Percentiles rank a stretch among this genome's conserved stretches.
phyloP scores from a whole-genome alignment of 306 rosid genomes.

The Acacia confusa region DNA sequence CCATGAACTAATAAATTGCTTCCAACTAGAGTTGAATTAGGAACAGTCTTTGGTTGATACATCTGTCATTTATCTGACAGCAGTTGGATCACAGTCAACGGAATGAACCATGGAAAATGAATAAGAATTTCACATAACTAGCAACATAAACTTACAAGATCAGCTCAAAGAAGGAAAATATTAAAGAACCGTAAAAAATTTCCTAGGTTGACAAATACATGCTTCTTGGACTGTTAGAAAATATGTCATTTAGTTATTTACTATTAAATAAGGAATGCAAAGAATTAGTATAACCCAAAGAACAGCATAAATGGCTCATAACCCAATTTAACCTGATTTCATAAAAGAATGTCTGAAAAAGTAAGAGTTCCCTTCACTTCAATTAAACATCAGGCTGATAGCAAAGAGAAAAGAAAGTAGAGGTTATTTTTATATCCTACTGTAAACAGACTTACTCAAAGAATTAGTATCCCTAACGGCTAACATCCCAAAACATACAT shows the following conservation, averaged over 20 bases:
- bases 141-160: neutral
- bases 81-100: conserved; percentile 20
- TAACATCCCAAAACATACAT: neutral
- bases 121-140: neutral
- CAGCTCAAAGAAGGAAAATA: conserved; percentile 17
- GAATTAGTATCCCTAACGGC: neutral
- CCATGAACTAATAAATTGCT: conserved; percentile 59
- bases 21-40: conserved; percentile 53
- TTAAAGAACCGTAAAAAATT: conserved; percentile 5
- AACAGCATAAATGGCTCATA: neutral
- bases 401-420: neutral
- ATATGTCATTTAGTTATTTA: neutral
- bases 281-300: neutral
- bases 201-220: neutral
- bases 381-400: neutral
- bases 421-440: neutral
- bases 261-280: neutral
- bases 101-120: conserved; percentile 27
- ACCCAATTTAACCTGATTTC: neutral
- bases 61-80: conserved; percentile 66
- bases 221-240: neutral
- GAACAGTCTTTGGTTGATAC: conserved; percentile 61
- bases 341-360: neutral
- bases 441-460: neutral
- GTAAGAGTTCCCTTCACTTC: neutral